These are phyloP conservation scores for Populus hybrid DNA, from an alignment of 441 rosid genomes.

Conservation along the genomic window DNA sequence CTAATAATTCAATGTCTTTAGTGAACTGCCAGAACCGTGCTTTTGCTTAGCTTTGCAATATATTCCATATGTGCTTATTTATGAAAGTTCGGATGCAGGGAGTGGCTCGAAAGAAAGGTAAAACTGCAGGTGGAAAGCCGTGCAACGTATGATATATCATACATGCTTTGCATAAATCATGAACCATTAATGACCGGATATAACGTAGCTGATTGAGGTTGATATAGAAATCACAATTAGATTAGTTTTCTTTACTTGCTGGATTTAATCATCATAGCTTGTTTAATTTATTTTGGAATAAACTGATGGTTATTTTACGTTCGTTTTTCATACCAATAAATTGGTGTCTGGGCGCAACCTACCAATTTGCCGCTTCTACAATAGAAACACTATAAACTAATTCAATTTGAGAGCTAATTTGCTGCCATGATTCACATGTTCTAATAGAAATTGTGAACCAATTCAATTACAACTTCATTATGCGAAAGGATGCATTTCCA, in stretches of 20 bases:
- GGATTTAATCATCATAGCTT: not conserved
- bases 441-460: not conserved
- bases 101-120: constrained; percentile 47
- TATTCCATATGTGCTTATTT: not conserved
- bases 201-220: not conserved
- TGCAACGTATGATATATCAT: not conserved
- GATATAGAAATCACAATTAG: too few species aligned
- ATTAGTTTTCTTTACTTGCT: not conserved
- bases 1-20: not conserved
- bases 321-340: too few species aligned
- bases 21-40: not conserved
- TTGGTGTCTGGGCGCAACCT: not conserved
- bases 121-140: constrained; percentile 47
- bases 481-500: not conserved
- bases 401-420: not conserved
- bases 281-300: too few species aligned
- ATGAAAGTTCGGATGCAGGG: constrained; percentile 37
- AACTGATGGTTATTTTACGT: not conserved
- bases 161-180: not conserved
- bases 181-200: not conserved
- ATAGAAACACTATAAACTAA: not conserved
- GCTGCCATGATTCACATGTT: too few species aligned
- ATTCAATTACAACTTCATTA: not conserved
- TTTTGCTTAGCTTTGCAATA: not conserved
- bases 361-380: not conserved